Evolutionary conservation across 1,284 basidiomycete species (phyloP).

Genomic region (Sanghuangporus sanghuang): DNA sequence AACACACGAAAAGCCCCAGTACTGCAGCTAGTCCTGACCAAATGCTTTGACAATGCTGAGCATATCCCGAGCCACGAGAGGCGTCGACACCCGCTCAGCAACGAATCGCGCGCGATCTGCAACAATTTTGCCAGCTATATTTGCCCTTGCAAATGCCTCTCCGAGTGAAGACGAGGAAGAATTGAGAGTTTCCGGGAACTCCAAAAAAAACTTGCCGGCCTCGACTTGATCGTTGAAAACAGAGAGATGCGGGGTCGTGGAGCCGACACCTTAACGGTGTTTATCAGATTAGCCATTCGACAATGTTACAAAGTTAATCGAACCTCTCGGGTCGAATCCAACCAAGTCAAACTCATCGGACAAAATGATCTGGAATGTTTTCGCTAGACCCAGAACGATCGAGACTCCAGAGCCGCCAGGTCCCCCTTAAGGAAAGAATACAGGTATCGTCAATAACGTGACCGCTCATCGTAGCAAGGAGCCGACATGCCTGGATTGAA

Average conservation of each 20-base stretch:
- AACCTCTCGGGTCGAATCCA: conserved; percentile 31
- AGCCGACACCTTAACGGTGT: conserved; percentile 15
- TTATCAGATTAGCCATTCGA: background rate
- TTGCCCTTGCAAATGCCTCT: background rate
- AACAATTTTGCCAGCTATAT: background rate
- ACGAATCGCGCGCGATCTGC: background rate
- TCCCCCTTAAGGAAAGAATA: conserved; percentile 20
- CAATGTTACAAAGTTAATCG: background rate
- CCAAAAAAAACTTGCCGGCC: background rate
- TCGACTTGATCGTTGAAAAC: conserved; percentile 9
- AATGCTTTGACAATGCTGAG: conserved; percentile 24
- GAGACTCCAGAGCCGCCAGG: conserved; percentile 30
- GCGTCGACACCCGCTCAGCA: conserved; percentile 17
- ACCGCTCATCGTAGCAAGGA: background rate
- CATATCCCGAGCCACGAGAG: conserved; percentile 26
- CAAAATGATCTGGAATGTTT: conserved; percentile 17
- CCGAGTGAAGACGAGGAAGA: conserved; percentile 1
- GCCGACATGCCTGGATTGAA: conserved; percentile 28
- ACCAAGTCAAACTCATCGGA: conserved; percentile 30
- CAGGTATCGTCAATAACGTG: background rate
- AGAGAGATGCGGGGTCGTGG: conserved; percentile 15
- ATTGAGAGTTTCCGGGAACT: background rate
- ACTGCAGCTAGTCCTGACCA: conserved; percentile 24
- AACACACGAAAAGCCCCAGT: conserved; percentile 27
- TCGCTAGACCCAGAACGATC: conserved; percentile 5